phyloP scores from a whole-genome alignment of 108 stramenopile genomes.

The Aurantiochytrium sp. region DNA sequence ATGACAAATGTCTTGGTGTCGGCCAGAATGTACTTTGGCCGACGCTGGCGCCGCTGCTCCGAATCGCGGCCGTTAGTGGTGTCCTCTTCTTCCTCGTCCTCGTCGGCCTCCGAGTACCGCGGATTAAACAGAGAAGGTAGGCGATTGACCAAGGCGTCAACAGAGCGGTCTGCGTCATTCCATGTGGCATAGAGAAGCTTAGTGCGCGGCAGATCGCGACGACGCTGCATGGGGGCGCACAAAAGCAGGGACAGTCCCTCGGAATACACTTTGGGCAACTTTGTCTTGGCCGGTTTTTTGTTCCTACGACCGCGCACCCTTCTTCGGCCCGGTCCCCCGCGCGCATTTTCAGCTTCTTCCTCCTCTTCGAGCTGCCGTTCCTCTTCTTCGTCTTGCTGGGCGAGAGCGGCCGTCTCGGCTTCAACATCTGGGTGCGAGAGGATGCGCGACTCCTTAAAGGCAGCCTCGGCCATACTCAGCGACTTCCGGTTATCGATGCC shows the following conservation, averaged over 20 bases:
- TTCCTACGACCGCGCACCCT: not conserved
- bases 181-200: not conserved
- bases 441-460: not conserved
- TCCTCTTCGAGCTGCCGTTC: not conserved
- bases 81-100: not conserved
- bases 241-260: not conserved
- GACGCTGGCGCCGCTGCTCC: not conserved
- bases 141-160: not conserved
- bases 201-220: not conserved
- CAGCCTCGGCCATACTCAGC: not conserved
- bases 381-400: not conserved
- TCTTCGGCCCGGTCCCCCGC: not conserved
- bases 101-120: not conserved
- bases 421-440: conserved; percentile 1
- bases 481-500: no score
- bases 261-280: not conserved
- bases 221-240: not conserved
- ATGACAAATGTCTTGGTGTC: conserved; percentile 15
- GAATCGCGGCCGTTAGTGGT: not conserved
- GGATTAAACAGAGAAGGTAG: not conserved
- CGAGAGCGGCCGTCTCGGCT: not conserved
- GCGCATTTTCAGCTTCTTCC: not conserved
- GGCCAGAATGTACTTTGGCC: not conserved
- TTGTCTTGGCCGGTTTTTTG: not conserved
- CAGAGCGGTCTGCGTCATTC: not conserved